A percentile compares a stretch with the other conserved stretches of the same genome.
Conservation (phyloP, 2,329 filamentous ascomycete species). For the Blastomyces silverae region DNA sequence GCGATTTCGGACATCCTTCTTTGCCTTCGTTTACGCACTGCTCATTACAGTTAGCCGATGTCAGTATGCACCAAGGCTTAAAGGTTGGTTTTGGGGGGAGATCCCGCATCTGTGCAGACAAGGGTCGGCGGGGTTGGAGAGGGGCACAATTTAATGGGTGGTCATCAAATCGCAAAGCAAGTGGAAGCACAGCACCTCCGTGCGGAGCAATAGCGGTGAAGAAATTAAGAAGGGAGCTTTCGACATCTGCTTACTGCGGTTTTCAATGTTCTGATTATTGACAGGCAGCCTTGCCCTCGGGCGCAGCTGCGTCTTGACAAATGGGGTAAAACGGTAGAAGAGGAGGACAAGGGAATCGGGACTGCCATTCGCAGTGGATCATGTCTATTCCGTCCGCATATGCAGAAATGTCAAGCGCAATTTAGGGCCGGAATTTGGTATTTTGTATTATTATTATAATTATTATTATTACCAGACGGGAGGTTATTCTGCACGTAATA, state of each 20-base stretch:
- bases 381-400: conserved; percentile 1
- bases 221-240: neutral
- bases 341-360: neutral
- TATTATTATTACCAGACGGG: neutral
- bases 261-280: neutral
- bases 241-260: neutral
- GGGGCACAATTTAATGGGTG: neutral
- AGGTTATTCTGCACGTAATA: neutral
- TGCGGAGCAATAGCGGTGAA: conserved; percentile 5
- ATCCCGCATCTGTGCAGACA: neutral
- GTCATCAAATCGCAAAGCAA: neutral
- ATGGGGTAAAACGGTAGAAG: neutral
- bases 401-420: neutral
- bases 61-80: neutral
- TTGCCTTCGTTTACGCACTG: neutral
- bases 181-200: neutral
- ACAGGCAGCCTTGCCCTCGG: neutral
- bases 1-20: conserved; percentile 1
- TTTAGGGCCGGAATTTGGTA: neutral
- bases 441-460: too few species aligned
- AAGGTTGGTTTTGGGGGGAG: neutral
- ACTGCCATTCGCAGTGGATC: neutral
- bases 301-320: neutral
- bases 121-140: neutral
- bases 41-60: neutral